Percentiles rank a stretch among this genome's conserved stretches.
Conservation (phyloP, 768 basidiomycete species). For the Tulasnella sp. region DNA sequence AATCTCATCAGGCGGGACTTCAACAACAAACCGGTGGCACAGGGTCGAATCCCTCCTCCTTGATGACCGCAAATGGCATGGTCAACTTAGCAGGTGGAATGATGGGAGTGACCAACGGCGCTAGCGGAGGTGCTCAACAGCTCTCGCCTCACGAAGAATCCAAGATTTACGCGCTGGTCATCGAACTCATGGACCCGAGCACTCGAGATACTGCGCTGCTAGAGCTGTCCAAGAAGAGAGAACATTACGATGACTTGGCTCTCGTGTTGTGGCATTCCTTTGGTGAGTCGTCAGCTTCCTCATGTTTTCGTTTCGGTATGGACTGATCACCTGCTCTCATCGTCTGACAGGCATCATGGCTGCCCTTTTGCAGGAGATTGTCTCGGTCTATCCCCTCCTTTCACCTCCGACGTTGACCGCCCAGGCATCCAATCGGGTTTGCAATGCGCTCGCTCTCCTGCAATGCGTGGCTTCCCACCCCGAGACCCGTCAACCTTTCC, state of each 20-base stretch:
- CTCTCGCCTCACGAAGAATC: conserved; percentile 37
- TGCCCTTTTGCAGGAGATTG: conserved; percentile 91
- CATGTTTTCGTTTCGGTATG: neutral
- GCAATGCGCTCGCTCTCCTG: conserved; percentile 93
- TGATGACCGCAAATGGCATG: neutral
- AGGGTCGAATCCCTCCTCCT: neutral
- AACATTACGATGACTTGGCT: conserved; percentile 97
- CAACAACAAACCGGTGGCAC: neutral
- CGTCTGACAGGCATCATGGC: conserved; percentile 79
- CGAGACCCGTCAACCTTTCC: conserved; percentile 89
- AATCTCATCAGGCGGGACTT: neutral
- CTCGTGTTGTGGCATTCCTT: conserved; percentile 98
- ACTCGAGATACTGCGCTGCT: conserved; percentile 84
- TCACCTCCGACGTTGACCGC: conserved; percentile 94
- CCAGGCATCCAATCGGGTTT: conserved; percentile 95
- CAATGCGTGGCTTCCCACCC: conserved; percentile 98
- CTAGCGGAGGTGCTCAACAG: conserved; percentile 1
- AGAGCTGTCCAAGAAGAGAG: conserved; percentile 96
- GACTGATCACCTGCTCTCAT: neutral
- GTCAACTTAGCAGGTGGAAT: conserved; percentile 5
- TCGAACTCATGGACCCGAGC: conserved; percentile 70
- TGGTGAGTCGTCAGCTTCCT: conserved; percentile 39
- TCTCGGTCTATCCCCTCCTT: conserved; percentile 92
- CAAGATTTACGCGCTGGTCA: conserved; percentile 85
- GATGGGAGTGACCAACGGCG: conserved; percentile 5